These are phyloP conservation scores for Aschersonia sp. DNA, from an alignment of 2,329 filamentous ascomycete species.

Conservation along the genomic window DNA sequence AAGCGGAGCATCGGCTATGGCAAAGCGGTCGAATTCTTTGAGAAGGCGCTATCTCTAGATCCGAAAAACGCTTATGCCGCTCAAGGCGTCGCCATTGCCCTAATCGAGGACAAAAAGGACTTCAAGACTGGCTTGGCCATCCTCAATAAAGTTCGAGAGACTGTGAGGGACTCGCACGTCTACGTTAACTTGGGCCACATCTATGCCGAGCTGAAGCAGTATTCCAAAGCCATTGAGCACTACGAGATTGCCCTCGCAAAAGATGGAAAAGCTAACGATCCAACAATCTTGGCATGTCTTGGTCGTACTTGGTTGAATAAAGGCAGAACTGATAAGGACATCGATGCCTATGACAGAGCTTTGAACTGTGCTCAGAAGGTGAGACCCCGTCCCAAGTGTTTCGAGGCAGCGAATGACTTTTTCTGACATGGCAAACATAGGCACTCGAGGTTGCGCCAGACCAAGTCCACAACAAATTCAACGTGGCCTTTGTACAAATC, in stretches of 20 bases:
- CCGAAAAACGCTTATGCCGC: constrained; percentile 91
- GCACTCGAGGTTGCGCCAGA: constrained; percentile 68
- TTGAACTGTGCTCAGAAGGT: constrained; percentile 51
- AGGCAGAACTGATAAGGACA: constrained; percentile 47
- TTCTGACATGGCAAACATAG: constrained; percentile 18
- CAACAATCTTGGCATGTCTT: constrained; percentile 69
- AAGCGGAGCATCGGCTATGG: constrained; percentile 78
- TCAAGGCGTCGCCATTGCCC: constrained; percentile 85
- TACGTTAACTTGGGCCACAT: constrained; percentile 90
- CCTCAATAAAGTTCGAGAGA: constrained; percentile 81
- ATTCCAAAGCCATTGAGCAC: constrained; percentile 79
- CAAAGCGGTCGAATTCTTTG: constrained; percentile 94
- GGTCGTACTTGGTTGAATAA: constrained; percentile 78
- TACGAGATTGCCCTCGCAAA: constrained; percentile 78
- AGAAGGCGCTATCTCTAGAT: constrained; percentile 91
- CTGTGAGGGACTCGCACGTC: constrained; percentile 74
- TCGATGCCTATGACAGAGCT: constrained; percentile 42
- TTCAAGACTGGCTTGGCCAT: constrained; percentile 69
- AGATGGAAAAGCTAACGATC: constrained; percentile 59
- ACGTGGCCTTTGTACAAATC: constrained; percentile 93
- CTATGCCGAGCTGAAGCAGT: constrained; percentile 82
- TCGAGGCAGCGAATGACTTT: no score
- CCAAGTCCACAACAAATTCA: constrained; percentile 88
- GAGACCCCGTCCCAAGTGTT: neutral
- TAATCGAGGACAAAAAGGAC: constrained; percentile 91